Base-by-base conservation (phyloP, 192 early-diverging fungal genomes). In the Rhizophagus sp. region DNA sequence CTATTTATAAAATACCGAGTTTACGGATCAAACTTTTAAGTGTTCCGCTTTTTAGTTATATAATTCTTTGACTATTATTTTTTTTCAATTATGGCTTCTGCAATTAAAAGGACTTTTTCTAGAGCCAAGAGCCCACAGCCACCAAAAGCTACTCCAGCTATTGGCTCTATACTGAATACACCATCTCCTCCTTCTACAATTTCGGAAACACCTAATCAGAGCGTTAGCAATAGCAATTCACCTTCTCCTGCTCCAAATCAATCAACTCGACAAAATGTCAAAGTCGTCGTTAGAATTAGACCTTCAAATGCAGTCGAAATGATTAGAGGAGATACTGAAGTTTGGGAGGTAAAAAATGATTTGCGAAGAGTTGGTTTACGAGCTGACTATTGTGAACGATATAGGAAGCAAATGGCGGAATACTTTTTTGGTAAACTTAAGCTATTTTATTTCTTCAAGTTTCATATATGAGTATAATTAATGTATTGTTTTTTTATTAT, bases 251-350 rank as follows among this genome's bases (percentile, higher is more conserved):
- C 30, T 62, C 22, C 50, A 61, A 50, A 75, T 17, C 49, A 47
- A 10, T 36, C 41, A 39, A 64, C 17, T 47, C 44, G 41, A 44
- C 82, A 90, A 64, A 88, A 86, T 73, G 87, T 95, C 33, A 90
- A 92, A 41, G 94, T 95, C 47, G 90, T 91, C 13, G 91, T 95
- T 61, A 90, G 94, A 70, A 87, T 92, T 49, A 88, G 94, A 61
- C 94, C 94, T 30, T 87, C 90, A 15, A 92, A 89, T 68, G 83
- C 82, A 30, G 88, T 87, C 24, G 93, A 95, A 81, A 74, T 86
- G 49, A 82, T 82, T n/a, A 76, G 87, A n/a, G 81, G 86, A 9
- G 80, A 84, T n/a, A 79, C 86, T 22, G 85, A 88, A 44, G 73
- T 80, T 44, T 88, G 86, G 85, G 81, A 83, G 11, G 75, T 88